Conservation (phyloP, 2,329 filamentous ascomycete genomes). For the Sodiomyces alkalinus region DNA sequence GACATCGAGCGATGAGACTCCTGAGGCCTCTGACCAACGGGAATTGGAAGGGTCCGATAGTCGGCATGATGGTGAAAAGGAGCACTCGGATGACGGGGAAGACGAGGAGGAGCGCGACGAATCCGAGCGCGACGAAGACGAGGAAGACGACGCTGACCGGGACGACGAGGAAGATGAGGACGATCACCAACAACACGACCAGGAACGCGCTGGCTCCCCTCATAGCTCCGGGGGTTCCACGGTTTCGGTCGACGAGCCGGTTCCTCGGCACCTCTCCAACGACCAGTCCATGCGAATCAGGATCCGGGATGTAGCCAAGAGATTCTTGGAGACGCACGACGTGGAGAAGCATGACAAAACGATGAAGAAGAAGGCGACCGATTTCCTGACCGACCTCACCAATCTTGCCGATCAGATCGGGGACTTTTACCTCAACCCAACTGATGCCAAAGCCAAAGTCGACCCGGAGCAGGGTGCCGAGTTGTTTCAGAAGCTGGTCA, state of each 20-base stretch:
- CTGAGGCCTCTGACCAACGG: not conserved
- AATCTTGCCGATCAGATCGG: conserved; percentile 57
- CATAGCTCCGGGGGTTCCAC: conserved; percentile 51
- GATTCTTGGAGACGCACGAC: conserved; percentile 74
- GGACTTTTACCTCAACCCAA: conserved; percentile 48
- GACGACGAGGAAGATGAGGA: conserved; percentile 40
- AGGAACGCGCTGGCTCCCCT: conserved; percentile 51
- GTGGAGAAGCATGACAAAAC: conserved; percentile 53
- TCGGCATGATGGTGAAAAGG: conserved; percentile 16
- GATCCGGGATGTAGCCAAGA: conserved; percentile 64
- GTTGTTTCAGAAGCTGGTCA: conserved; percentile 62
- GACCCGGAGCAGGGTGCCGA: conserved; percentile 37
- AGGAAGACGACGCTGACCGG: conserved; percentile 30
- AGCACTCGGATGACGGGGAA: conserved; percentile 32
- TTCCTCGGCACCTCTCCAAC: conserved; percentile 30
- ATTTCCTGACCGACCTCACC: conserved; percentile 61
- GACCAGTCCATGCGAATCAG: conserved; percentile 49
- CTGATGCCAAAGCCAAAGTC: conserved; percentile 27
- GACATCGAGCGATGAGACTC: conserved; percentile 3
- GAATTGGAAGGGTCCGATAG: conserved; percentile 17
- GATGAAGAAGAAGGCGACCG: conserved; percentile 64
- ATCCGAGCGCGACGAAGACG: conserved; percentile 27
- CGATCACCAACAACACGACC: conserved; percentile 27
- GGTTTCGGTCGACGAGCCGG: conserved; percentile 44
- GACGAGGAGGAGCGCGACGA: conserved; percentile 38